Base-by-base conservation (phyloP, 768 basidiomycete species). In the Pleurotus tuoliensis region DNA sequence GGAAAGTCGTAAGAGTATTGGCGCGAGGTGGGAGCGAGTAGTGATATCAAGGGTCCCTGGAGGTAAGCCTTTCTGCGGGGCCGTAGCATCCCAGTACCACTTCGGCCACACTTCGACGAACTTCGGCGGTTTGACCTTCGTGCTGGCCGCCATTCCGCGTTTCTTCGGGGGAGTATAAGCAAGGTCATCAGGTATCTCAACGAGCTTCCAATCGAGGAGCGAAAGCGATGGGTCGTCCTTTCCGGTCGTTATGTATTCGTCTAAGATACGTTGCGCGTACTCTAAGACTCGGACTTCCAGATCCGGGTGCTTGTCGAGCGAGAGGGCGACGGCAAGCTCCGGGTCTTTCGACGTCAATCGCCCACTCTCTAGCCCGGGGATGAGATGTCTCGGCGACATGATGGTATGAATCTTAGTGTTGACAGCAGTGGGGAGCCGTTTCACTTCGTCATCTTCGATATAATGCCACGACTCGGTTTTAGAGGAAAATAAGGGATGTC, bases 21-120 rank as follows among this genome's bases (percentile, higher is more conserved):
- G 93, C 0, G 94, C 83, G 43, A 92, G 77, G 24, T 89, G 84
- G 61, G 84, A 93, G 55, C 92, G 85, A 24, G 88, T 83, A 5
- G 94, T 94, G 60, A 98, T 73, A 65, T 98, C 93, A 25, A 97
- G 79, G 2, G 85, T 82, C 18, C 88, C 93, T 1, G 84, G 85
- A 4, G 81, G 75, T 56, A 76, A 64, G 56, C 76, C 84, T 66
- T 86, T 87, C 72, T 82, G 88, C 3, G 88, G 91, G 63, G 78
- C 85, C 2, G 87, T 76, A 3, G 92, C 81, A 22, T 98, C 94
- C 90, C 88, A 94, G 66, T 92, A 99, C 97, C 97, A 98, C 67
- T 92, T 90, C 1, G 95, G 96, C 94, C 95, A 98, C n/a, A 76
- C 55, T 0, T 86, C 78, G 0, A 79, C 73, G 9, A 11, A n/a